Evolutionary conservation across 192 early-diverging fungal species (phyloP).

Genomic region (Powellomyces hirtus): DNA sequence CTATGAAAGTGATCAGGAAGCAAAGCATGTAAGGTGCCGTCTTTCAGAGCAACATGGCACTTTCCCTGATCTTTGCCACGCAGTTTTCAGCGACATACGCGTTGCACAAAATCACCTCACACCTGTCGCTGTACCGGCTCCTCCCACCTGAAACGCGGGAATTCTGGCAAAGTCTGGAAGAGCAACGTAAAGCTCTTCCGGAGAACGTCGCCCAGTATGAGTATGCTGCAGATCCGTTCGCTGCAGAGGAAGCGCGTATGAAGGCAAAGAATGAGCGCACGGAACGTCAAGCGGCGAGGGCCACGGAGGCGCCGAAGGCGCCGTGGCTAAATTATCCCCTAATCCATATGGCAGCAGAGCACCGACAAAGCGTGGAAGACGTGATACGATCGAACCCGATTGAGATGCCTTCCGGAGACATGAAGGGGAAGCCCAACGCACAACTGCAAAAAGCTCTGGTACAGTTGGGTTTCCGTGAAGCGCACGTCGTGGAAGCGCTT

Average conservation of each 20-base stretch:
- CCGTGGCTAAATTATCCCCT: constrained; percentile 64
- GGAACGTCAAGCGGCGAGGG: constrained; percentile 32
- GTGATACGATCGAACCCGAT: constrained; percentile 43
- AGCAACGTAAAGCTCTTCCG: constrained; percentile 42
- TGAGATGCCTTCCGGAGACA: background rate
- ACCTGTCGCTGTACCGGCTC: constrained; percentile 65
- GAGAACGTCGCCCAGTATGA: constrained; percentile 41
- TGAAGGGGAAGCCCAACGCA: background rate
- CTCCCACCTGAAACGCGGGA: constrained; percentile 72
- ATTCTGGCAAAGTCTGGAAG: constrained; percentile 71
- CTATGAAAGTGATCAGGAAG: constrained; percentile 46
- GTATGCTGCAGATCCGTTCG: constrained; percentile 81
- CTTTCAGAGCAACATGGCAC: constrained; percentile 4
- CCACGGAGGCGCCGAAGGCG: constrained; percentile 5
- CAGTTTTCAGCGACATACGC: constrained; percentile 76
- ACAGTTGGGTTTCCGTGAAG: constrained; percentile 66
- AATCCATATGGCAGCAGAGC: constrained; percentile 65
- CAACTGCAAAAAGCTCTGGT: constrained; percentile 26
- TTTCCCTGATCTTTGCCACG: constrained; percentile 21
- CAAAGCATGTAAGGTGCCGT: constrained; percentile 37
- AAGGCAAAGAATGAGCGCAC: constrained; percentile 37
- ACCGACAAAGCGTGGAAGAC: constrained; percentile 59
- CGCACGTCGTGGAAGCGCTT: constrained; percentile 76
- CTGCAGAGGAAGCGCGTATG: constrained; percentile 48
- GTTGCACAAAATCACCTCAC: constrained; percentile 70